Evolutionary conservation across 805 yeast species (phyloP), one percentile per base, ranked within the genome.

Genomic region (Pichia membranifaciens): DNA sequence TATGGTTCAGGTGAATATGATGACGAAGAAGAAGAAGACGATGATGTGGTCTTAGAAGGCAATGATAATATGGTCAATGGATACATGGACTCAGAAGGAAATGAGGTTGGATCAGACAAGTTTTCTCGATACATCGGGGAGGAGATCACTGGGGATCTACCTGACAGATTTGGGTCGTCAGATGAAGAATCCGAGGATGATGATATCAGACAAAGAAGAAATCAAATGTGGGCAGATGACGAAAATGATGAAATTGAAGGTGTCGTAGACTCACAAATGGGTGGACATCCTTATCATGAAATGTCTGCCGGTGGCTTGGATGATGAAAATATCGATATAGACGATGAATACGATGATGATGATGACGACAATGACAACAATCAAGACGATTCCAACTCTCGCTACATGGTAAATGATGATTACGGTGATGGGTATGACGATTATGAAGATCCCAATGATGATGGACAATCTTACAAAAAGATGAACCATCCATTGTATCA

Each of bases 381-480:
- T 31, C 65, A 60, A 18, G 23, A 20, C 21, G 40, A 37, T 9
- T 12, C 9, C 7, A 21, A 37, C 21, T 21, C 16, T 18, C 41
- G 33, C 17, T 43, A 43, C 17, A 39, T 36, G 16, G 23, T 21
- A 29, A 28, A 20, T 31, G 38, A 46, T 33, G 43, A 41, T 22
- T 32, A 47, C 40, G 49, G 38, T 39, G 48, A 51, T 16, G 51
- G 49, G 23, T 85, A 76, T 13, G 88, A 84, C 50, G 89, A 82
- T 51, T 83, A 84, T 57, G 79, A 78, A 55, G 90, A 84, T 59
- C 90, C 91, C 1, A 83, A 84, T 58, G 91, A 85, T 61, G 91
- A 84, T 58, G 91, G 91, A 0, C 79, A 78, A 58, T 81, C 87
- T 1, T 84, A 84, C 62, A 78, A 79, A 45, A 82, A 78, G 59